A percentile compares a stretch with the other conserved stretches of the same genome.
These are phyloP conservation scores for Fusarium subtropicale DNA, from an alignment of 2,329 filamentous ascomycete species.

Conservation along the genomic window DNA sequence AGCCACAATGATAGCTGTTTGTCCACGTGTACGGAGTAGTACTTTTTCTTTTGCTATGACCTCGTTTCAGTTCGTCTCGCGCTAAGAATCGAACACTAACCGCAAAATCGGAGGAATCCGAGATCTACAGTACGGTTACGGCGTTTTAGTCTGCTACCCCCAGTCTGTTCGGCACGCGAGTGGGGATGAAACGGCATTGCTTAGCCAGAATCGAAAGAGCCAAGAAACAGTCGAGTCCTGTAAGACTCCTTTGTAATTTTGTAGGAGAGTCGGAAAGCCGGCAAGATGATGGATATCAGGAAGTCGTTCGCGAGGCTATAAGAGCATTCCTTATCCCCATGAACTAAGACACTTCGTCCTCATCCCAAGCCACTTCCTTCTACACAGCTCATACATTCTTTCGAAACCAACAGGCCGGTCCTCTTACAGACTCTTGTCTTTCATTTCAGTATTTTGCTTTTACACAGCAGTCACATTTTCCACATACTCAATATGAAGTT, in stretches of 20 bases:
- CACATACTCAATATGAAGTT: background rate
- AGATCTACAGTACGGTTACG: background rate
- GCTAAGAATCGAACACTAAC: background rate
- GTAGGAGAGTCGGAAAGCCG: background rate
- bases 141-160: background rate
- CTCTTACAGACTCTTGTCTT: background rate
- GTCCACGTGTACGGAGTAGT: background rate
- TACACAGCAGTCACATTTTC: background rate
- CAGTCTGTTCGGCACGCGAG: background rate
- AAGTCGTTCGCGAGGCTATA: background rate
- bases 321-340: background rate
- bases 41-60: background rate
- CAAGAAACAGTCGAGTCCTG: background rate
- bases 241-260: background rate
- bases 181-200: background rate
- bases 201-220: background rate
- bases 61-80: background rate
- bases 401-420: background rate
- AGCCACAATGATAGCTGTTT: background rate
- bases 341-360: background rate
- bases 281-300: background rate
- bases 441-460: background rate
- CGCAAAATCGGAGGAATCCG: background rate
- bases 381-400: background rate
- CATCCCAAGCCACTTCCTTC: background rate